Percentiles rank a stretch among this genome's conserved stretches.
Conservation (phyloP, 768 basidiomycete genomes). For the Agrocybe chaxingu region DNA sequence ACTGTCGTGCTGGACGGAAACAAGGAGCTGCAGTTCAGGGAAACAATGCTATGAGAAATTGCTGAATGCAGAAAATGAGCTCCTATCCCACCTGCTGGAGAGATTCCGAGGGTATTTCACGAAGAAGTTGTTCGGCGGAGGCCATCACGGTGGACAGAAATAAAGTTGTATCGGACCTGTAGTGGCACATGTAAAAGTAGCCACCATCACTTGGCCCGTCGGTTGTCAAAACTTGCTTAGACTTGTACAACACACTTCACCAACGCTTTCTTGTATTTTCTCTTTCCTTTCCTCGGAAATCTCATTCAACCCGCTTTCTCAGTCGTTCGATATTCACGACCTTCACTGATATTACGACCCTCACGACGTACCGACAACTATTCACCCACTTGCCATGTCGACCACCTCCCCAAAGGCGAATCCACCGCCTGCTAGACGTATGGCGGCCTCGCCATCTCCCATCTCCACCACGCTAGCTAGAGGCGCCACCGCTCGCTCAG, state of each 20-base stretch:
- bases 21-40: conserved; percentile 33
- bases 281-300: conserved; percentile 3
- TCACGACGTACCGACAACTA: neutral
- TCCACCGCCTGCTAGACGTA: conserved; percentile 44
- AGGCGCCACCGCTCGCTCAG: conserved; percentile 63
- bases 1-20: conserved; percentile 38
- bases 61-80: neutral
- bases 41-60: conserved; percentile 7
- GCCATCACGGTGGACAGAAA: conserved; percentile 4
- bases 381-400: conserved; percentile 30
- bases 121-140: conserved; percentile 24
- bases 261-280: conserved; percentile 2
- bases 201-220: no score
- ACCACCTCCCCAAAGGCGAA: conserved; percentile 45
- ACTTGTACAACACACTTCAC: conserved; percentile 3
- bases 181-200: no score
- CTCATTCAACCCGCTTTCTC: neutral
- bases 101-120: conserved; percentile 32
- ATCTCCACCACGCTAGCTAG: conserved; percentile 44
- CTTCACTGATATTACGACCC: conserved; percentile 11
- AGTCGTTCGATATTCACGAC: conserved; percentile 1
- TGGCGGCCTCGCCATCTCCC: conserved; percentile 38
- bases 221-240: neutral
- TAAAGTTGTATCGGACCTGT: no score
- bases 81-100: conserved; percentile 26